Conservation (phyloP, 257 asterid species). For the Solanum chaucha region DNA sequence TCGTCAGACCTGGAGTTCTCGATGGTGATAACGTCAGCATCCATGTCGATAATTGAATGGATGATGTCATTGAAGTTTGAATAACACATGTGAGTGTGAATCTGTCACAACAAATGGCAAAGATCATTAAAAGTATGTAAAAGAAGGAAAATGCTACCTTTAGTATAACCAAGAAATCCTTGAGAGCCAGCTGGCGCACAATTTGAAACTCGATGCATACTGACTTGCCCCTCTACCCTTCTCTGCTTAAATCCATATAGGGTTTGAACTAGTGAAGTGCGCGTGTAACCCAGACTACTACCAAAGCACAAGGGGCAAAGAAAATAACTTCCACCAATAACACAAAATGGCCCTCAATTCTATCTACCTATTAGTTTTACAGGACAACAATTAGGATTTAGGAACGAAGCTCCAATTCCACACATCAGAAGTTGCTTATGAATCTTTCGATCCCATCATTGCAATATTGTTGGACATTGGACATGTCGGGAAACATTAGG, state of each 20-base stretch:
- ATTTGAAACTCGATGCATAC: too few species aligned
- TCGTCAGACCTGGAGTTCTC: conserved; percentile 97
- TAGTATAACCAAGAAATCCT: neutral
- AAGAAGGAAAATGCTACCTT: neutral
- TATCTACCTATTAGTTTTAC: neutral
- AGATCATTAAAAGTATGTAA: neutral
- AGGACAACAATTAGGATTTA: neutral
- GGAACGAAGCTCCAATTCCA: neutral
- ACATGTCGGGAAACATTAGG: neutral
- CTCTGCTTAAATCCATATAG: neutral
- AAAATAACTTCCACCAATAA: neutral
- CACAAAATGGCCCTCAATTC: neutral
- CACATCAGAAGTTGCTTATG: neutral
- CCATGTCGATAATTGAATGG: conserved; percentile 95
- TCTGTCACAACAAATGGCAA: conserved; percentile 22
- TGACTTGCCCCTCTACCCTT: neutral
- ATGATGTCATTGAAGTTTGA: conserved; percentile 98
- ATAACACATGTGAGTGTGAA: conserved; percentile 99
- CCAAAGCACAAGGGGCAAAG: neutral
- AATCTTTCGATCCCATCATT: neutral
- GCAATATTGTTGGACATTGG: neutral
- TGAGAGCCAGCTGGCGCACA: neutral
- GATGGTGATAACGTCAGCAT: conserved; percentile 92
- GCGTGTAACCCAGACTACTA: neutral
- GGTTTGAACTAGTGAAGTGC: neutral